phyloP scores from a whole-genome alignment of 73 alveolate genomes.

The Symbiodinium pilosum region DNA sequence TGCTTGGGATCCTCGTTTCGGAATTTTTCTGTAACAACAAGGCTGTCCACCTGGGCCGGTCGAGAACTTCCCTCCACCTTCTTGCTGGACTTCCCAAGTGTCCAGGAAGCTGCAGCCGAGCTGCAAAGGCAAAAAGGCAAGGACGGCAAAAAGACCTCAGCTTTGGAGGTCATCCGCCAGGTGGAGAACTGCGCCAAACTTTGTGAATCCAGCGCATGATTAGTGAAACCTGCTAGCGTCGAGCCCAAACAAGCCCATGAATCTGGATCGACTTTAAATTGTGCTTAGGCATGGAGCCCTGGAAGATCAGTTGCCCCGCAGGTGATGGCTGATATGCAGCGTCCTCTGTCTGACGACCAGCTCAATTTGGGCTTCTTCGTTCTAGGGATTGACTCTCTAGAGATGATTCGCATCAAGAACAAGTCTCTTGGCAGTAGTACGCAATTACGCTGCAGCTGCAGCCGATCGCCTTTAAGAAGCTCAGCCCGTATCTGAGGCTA shows the following conservation, averaged over 20 bases:
- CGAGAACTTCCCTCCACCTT: conserved; percentile 39
- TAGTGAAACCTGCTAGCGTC: too few species aligned
- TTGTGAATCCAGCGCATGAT: too few species aligned
- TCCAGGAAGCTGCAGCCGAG: conserved; percentile 51
- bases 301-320: not conserved
- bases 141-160: not conserved
- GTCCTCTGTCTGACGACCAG: conserved; percentile 13
- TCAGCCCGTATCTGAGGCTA: not conserved
- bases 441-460: too few species aligned
- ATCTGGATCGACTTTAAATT: too few species aligned
- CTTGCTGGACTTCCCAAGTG: conserved; percentile 53
- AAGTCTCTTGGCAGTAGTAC: not conserved
- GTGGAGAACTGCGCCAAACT: too few species aligned
- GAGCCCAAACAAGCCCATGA: too few species aligned
- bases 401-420: conserved; percentile 21
- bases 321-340: not conserved
- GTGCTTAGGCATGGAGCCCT: too few species aligned
- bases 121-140: not conserved
- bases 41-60: conserved; percentile 22
- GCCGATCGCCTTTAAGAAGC: too few species aligned
- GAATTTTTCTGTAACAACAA: too few species aligned
- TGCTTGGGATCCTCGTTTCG: too few species aligned
- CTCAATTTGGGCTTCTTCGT: not conserved
- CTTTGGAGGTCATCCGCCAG: not conserved
- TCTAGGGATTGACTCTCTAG: conserved; percentile 45